Evolutionary conservation across 768 basidiomycete genomes (phyloP), one percentile per base, ranked within the genome.

Genomic region (Collybiopsis luxurians): DNA sequence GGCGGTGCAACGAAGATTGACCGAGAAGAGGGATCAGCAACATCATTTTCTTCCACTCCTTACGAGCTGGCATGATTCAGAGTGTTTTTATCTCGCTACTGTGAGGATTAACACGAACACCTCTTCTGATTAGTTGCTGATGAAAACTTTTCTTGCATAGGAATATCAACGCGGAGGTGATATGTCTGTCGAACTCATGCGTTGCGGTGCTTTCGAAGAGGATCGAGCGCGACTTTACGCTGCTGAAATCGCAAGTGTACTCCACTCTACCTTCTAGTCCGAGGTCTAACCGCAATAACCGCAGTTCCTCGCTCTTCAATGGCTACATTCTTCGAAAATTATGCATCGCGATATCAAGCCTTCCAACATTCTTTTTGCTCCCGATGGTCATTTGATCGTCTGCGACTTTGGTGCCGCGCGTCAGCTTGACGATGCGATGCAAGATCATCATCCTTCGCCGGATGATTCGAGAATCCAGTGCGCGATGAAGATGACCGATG

Each of bases 341-440:
- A 78, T 88, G 30, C 86, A 88, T 67, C 78, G 86, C 13, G 85
- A 88, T 59, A 77, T 90, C 55, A 89, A 89, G 63, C 79, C 85
- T 2, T 83, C 84, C 71, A 89, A 89, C 58, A 77, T 90, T 42
- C 75, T 89, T n/a, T 72, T 89, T 50, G 78, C 78, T 58, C 59
- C 56, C 6, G 64, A 63, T 3, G 69, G 69, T 48, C 77, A 78
- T 36, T 62, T 78, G 21, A 71, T 72, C 24, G 75, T 79, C 17
- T 64, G 71, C 2, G 78, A 78, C 54, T 76, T 80, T 45, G 78
- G 75, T 2, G n/a, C 36, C 10, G 27, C 53, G 7, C 34, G 40
- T n/a, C 38, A 23, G 12, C 38, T 53, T 38, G 30, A 24, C 21
- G 26, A 51, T 24, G 49, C 27, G 30, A 51, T 6, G 36, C 12